phyloP scores from a whole-genome alignment of 805 yeast genomes.

The Lachancea waltii region DNA sequence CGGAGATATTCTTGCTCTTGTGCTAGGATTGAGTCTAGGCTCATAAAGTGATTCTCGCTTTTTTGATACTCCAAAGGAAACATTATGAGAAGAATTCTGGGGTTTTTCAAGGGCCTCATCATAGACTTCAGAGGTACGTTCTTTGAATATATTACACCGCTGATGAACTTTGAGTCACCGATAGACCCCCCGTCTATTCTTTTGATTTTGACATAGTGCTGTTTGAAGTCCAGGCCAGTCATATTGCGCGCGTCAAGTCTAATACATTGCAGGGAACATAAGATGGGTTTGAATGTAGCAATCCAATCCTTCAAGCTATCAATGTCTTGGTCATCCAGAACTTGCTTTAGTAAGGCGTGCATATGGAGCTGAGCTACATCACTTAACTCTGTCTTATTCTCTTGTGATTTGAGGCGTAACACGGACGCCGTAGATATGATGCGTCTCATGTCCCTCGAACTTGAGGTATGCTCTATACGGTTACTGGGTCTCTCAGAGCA shows the following conservation, averaged over 20 bases:
- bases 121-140: constrained; percentile 72
- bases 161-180: constrained; percentile 52
- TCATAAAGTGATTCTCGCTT: constrained; percentile 70
- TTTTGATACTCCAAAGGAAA: constrained; percentile 84
- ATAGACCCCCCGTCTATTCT: constrained; percentile 71
- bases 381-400: constrained; percentile 28
- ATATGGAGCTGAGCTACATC: constrained; percentile 40
- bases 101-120: constrained; percentile 57
- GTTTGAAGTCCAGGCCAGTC: constrained; percentile 78
- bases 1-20: constrained; percentile 83
- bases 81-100: constrained; percentile 74
- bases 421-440: constrained; percentile 8
- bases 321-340: constrained; percentile 52
- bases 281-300: constrained; percentile 40
- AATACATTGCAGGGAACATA: constrained; percentile 51
- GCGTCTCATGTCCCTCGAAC: constrained; percentile 8
- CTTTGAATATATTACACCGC: constrained; percentile 83
- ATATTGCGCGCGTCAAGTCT: constrained; percentile 55
- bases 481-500: constrained; percentile 4
- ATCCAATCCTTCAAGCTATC: constrained; percentile 54
- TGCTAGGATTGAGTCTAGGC: constrained; percentile 74
- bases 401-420: constrained; percentile 9
- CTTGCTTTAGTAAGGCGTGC: constrained; percentile 48
- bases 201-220: constrained; percentile 74
- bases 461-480: constrained; percentile 8